Base-by-base conservation (phyloP, 768 basidiomycete genomes). In the Flagelloscypha sp. region DNA sequence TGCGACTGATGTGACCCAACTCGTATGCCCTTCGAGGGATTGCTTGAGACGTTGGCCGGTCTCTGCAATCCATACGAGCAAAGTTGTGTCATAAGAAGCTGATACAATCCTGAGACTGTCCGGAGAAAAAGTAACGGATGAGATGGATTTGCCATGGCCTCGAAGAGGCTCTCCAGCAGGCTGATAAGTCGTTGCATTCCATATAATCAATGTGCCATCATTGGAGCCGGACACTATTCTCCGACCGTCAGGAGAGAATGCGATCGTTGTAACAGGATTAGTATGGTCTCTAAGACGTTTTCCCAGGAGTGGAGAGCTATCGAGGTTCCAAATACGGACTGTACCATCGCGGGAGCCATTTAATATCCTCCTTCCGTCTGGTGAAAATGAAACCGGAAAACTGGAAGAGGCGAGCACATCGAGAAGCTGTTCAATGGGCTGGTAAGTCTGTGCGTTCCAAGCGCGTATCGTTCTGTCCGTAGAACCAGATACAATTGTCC, bases 321-420 rank as follows among this genome's bases (percentile, higher is more conserved):
- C n/a, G 27, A 79, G 53, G 40, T 75, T 73, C 81, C 81, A 84
- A 21, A 84, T 66, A 29, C 75, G 74, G 44, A 84, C 79, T 6
- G 77, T 79, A 20, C 79, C 74, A 50, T 84, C 81, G 79, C 82
- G 80, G 3, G 80, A 82, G 5, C 81, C 81, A 1, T n/a, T n/a
- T n/a, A n/a, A n/a, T n/a, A n/a, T n/a, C n/a, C n/a, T n/a, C n/a
- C n/a, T n/a, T n/a, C n/a, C n/a, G n/a, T n/a, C n/a, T n/a, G n/a
- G n/a, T n/a, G n/a, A n/a, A n/a, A n/a, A n/a, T n/a, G n/a, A n/a
- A n/a, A n/a, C n/a, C n/a, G n/a, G n/a, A n/a, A n/a, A n/a, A n/a
- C n/a, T n/a, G n/a, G n/a, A n/a, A n/a, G n/a, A n/a, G n/a, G n/a
- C n/a, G n/a, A n/a, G n/a, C n/a, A n/a, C n/a, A n/a, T n/a, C n/a